Evolutionary conservation across 1,139 yeast species (phyloP).

Genomic region (Magnusiomyces starmeri): DNA sequence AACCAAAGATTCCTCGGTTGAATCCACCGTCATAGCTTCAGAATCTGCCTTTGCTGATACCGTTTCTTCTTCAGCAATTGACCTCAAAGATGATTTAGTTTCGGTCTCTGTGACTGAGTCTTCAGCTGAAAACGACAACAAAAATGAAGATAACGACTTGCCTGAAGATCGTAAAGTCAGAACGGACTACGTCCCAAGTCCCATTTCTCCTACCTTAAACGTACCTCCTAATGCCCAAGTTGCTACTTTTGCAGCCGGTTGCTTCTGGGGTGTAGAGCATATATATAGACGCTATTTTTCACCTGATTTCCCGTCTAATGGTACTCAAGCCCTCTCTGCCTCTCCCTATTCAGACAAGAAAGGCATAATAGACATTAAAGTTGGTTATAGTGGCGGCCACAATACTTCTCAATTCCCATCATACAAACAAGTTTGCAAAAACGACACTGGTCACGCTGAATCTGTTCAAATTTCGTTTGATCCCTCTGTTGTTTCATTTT

Average conservation of each 20-base stretch:
- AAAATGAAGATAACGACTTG: neutral
- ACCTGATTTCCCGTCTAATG: neutral
- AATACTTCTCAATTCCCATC: slow-evolving; percentile 43
- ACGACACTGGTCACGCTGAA: slow-evolving; percentile 59
- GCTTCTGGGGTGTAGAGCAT: slow-evolving; percentile 95
- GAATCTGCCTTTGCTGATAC: no score
- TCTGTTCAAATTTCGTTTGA: slow-evolving; percentile 76
- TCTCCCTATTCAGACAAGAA: neutral
- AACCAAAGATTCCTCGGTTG: no score
- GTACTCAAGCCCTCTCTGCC: no score
- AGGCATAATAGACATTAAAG: slow-evolving; percentile 68
- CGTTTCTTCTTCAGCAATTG: neutral
- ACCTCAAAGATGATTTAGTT: neutral
- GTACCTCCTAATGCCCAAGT: slow-evolving; percentile 31
- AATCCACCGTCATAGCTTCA: no score
- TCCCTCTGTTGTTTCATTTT: slow-evolving; percentile 52
- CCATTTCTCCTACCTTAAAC: slow-evolving; percentile 28
- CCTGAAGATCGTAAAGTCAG: neutral
- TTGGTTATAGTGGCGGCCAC: slow-evolving; percentile 83
- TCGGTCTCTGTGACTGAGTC: neutral
- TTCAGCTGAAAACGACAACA: neutral
- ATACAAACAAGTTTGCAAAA: slow-evolving; percentile 70
- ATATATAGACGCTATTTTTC: slow-evolving; percentile 62
- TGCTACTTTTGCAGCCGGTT: slow-evolving; percentile 38
- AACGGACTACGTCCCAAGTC: slow-evolving; percentile 3